These are phyloP conservation scores for Trametes versicolor DNA, from an alignment of 1,284 basidiomycete species.

Conservation along the genomic window DNA sequence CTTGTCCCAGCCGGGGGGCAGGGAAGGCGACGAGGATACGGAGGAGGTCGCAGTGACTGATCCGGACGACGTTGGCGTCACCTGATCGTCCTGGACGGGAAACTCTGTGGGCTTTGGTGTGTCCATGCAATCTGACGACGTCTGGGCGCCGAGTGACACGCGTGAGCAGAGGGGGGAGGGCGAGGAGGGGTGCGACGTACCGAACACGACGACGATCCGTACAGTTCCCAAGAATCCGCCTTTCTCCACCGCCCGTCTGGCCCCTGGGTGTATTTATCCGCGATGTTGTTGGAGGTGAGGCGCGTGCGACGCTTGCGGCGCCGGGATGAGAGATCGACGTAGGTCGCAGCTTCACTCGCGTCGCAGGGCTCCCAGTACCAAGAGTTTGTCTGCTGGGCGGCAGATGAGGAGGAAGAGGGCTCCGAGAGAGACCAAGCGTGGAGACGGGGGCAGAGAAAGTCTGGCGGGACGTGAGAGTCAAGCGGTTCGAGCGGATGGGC, in stretches of 20 bases:
- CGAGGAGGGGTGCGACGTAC: constrained; percentile 38
- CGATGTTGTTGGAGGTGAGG: constrained; percentile 45
- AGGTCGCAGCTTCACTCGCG: constrained; percentile 21
- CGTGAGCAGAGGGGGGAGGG: constrained; percentile 10
- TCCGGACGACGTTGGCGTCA: constrained; percentile 18
- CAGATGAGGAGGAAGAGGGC: constrained; percentile 23
- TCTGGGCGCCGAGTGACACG: constrained; percentile 19
- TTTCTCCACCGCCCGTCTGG: constrained; percentile 71
- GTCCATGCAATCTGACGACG: constrained; percentile 31
- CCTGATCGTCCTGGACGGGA: constrained; percentile 31
- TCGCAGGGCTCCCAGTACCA: constrained; percentile 29
- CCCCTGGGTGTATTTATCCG: constrained; percentile 65
- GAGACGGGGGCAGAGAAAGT: constrained; percentile 70
- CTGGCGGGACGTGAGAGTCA: constrained; percentile 52
- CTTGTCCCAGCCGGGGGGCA: constrained; percentile 68
- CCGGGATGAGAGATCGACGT: constrained; percentile 15
- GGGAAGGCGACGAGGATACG: constrained; percentile 45
- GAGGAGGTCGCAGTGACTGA: constrained; percentile 17
- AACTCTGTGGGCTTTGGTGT: constrained; percentile 28
- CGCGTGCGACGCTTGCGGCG: constrained; percentile 26
- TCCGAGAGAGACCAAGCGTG: constrained; percentile 23
- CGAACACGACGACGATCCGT: constrained; percentile 65
- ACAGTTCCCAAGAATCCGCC: constrained; percentile 64
- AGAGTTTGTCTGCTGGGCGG: constrained; percentile 8
- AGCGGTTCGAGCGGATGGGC: constrained; percentile 59